Evolutionary conservation across 2,329 filamentous ascomycete species (phyloP), one percentile per base, ranked within the genome.

Genomic region (Colletotrichum sp.): DNA sequence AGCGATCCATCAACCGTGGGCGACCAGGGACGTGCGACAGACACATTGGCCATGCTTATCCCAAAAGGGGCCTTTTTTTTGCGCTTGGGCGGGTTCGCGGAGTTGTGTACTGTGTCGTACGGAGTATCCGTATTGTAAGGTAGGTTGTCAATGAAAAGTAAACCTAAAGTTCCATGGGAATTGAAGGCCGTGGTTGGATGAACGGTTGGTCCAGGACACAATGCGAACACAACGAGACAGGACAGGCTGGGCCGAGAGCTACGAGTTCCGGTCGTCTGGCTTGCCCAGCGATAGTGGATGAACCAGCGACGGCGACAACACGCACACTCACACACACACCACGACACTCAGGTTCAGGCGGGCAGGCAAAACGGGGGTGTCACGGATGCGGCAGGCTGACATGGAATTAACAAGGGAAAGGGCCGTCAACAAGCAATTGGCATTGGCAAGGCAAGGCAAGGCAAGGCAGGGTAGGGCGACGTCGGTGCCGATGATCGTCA

Each of bases 401-500:
- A 36, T 60, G 66, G 69, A 30, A 28, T 65, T 32, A 64, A 72
- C 70, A 68, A 60, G 71, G 66, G 39, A 63, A 32, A 36, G 3
- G 9, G 60, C 49, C 49, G 49, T 52, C 44, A 52, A 16, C 68
- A 60, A 71, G 68, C 67, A 70, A 49, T 49, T 62, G 60, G 39
- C 15, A 18, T 44, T 44, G 39, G 67, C 49, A 64, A 70, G 26
- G 67, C 67, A 49, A 49, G 26, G 67, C 67, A 49, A 49, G 36
- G 28, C 16, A 32, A n/a, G 6, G 52, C 64, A 63, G 63, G 5
- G 60, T 73, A 64, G 70, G 44, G 69, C 73, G 73, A 73, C 44
- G 15, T 76, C 70, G 73, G 73, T 76, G 70, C 73, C 73, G 73
- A 65, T 64, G 73, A 73, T 76, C 70, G 73, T 76, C 70, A 73